These are phyloP conservation scores for Metschnikowia sp. DNA, from an alignment of 805 yeast genomes.

Conservation along the genomic window DNA sequence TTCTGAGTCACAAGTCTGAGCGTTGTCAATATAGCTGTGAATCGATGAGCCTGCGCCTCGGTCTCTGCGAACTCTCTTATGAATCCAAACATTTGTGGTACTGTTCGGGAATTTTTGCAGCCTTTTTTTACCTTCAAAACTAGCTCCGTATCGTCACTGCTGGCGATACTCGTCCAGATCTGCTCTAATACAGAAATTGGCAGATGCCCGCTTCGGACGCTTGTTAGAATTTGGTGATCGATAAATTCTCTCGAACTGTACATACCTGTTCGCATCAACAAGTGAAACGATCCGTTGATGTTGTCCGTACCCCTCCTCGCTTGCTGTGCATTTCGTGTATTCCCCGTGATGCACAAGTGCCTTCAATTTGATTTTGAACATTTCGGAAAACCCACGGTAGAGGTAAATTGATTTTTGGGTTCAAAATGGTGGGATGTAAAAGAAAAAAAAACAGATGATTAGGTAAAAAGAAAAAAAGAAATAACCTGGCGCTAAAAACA, in stretches of 20 bases:
- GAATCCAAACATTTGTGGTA: neutral
- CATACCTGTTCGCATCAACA: neutral
- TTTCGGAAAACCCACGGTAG: neutral
- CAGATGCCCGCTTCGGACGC: neutral
- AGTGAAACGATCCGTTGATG: neutral
- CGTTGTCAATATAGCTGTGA: slow-evolving; percentile 9
- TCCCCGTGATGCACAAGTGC: neutral
- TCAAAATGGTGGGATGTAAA: neutral
- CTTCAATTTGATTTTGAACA: neutral
- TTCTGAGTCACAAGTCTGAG: slow-evolving; percentile 9
- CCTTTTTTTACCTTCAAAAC: neutral
- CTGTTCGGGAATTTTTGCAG: neutral
- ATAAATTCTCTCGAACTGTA: neutral
- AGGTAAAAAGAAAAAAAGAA: neutral
- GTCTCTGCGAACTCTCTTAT: slow-evolving; percentile 11
- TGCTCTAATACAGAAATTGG: neutral
- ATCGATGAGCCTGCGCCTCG: slow-evolving; percentile 7
- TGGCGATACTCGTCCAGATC: neutral
- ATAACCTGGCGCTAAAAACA: too few species aligned
- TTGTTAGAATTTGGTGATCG: neutral
- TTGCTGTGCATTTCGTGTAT: too few species aligned
- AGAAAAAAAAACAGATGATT: neutral
- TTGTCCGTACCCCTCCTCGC: too few species aligned
- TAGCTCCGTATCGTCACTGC: neutral
- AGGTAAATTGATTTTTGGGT: neutral